phyloP scores from a whole-genome alignment of 352 stramenopile species.

The Phytophthora sojae region DNA sequence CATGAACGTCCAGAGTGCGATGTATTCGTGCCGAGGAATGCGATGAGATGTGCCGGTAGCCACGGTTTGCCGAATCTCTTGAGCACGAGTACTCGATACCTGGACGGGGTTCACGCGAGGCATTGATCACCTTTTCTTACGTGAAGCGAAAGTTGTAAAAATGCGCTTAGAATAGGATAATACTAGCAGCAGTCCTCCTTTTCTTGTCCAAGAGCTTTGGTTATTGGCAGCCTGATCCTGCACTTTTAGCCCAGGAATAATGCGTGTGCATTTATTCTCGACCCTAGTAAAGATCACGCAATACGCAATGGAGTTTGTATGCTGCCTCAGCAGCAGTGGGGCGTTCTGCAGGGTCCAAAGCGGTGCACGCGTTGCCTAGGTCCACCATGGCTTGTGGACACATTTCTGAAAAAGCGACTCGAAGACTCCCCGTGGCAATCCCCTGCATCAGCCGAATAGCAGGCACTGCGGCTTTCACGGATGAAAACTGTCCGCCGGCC shows the following conservation, averaged over 20 bases:
- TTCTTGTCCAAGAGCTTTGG: background rate
- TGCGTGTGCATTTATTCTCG: too few relatives aligned
- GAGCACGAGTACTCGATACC: background rate
- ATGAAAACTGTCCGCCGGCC: background rate
- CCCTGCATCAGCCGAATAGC: background rate
- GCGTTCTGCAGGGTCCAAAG: slow-evolving; percentile 1
- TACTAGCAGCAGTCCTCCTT: background rate
- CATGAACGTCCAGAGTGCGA: slow-evolving; percentile 16
- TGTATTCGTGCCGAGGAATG: slow-evolving; percentile 1
- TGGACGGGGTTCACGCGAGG: background rate
- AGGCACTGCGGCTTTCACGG: background rate
- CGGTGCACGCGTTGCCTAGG: background rate
- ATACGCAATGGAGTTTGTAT: background rate
- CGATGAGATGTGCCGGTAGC: background rate
- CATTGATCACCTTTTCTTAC: background rate
- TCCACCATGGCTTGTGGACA: background rate
- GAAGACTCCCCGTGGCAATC: background rate
- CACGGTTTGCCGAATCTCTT: background rate
- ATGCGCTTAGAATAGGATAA: background rate
- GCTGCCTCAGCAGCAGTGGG: background rate
- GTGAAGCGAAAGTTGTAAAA: background rate
- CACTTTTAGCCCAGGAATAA: too few relatives aligned
- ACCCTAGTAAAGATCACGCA: background rate
- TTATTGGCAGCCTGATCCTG: background rate
- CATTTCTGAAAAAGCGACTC: background rate